phyloP scores from a whole-genome alignment of 768 basidiomycete genomes.

The Tylopilus sp. region DNA sequence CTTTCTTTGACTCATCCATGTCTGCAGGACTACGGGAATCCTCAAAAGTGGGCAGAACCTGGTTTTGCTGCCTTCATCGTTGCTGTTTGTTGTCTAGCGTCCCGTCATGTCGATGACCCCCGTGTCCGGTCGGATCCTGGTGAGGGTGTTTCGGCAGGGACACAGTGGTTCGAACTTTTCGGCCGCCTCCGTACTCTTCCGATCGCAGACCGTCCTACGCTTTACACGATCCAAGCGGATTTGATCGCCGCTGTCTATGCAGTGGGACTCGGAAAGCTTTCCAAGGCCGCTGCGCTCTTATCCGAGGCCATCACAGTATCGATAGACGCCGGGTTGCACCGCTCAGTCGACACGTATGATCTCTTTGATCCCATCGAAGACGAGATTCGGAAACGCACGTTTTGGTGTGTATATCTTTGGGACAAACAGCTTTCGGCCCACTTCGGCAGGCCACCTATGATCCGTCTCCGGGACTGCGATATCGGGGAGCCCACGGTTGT shows the following conservation, averaged over 20 bases:
- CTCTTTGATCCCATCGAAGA: conserved; percentile 88
- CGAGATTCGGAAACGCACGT: conserved; percentile 90
- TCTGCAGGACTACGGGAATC: conserved; percentile 83
- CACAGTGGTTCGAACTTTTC: conserved; percentile 90
- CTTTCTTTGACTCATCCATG: conserved; percentile 14
- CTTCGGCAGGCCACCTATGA: conserved; percentile 85
- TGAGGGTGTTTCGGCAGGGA: conserved; percentile 86
- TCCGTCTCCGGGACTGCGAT: conserved; percentile 87
- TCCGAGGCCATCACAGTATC: conserved; percentile 86
- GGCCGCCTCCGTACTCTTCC: conserved; percentile 84
- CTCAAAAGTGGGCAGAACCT: conserved; percentile 92
- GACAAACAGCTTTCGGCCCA: conserved; percentile 90
- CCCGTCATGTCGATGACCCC: conserved; percentile 89
- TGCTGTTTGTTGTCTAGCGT: conserved; percentile 87
- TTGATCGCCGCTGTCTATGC: conserved; percentile 92
- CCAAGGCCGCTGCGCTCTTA: conserved; percentile 80
- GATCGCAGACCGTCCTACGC: conserved; percentile 81
- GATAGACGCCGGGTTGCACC: conserved; percentile 86
- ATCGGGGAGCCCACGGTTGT: conserved; percentile 82
- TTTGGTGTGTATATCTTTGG: conserved; percentile 97
- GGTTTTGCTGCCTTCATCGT: conserved; percentile 94
- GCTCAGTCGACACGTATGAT: conserved; percentile 80
- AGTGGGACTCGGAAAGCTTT: conserved; percentile 84
- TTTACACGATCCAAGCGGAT: conserved; percentile 90
- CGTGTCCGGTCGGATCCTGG: conserved; percentile 79